Evolutionary conservation across 257 asterid genomes (phyloP).

Genomic region (Marsdenia floribunda): DNA sequence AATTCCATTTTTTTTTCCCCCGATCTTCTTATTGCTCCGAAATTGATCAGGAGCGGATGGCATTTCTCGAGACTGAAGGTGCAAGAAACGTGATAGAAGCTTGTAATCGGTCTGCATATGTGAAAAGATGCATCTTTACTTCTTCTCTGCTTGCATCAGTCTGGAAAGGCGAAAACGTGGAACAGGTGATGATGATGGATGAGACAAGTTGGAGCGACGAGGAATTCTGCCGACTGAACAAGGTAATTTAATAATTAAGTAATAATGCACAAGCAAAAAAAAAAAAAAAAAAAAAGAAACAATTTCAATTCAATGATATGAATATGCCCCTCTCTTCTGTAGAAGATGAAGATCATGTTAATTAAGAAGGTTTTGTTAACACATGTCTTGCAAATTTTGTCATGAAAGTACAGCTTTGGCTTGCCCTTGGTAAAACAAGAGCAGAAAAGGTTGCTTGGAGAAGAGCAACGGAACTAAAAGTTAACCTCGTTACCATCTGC

Average conservation of each 20-base stretch:
- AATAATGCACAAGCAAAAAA: too few species aligned
- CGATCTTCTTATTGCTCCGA: neutral
- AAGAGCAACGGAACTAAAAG: conserved; percentile 26
- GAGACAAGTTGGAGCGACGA: conserved; percentile 32
- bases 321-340: too few species aligned
- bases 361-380: too few species aligned
- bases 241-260: conserved; percentile 11
- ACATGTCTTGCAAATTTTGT: neutral
- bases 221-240: conserved; percentile 29
- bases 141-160: conserved; percentile 33
- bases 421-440: conserved; percentile 33
- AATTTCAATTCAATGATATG: neutral
- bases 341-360: neutral
- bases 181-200: conserved; percentile 13
- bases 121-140: conserved; percentile 29
- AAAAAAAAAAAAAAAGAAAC: too few species aligned
- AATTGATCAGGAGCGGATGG: conserved; percentile 26
- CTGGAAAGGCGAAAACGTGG: conserved; percentile 15
- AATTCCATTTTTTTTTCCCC: too few species aligned
- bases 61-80: conserved; percentile 32
- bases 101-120: conserved; percentile 21
- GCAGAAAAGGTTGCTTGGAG: conserved; percentile 34
- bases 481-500: conserved; percentile 30
- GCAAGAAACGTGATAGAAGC: conserved; percentile 37
- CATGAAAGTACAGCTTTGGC: conserved; percentile 28